Percentiles rank a stretch among this genome's conserved stretches.
phyloP scores from a whole-genome alignment of 225 moss, liverwort and hornwort genomes.

The Polytrichum commune region DNA sequence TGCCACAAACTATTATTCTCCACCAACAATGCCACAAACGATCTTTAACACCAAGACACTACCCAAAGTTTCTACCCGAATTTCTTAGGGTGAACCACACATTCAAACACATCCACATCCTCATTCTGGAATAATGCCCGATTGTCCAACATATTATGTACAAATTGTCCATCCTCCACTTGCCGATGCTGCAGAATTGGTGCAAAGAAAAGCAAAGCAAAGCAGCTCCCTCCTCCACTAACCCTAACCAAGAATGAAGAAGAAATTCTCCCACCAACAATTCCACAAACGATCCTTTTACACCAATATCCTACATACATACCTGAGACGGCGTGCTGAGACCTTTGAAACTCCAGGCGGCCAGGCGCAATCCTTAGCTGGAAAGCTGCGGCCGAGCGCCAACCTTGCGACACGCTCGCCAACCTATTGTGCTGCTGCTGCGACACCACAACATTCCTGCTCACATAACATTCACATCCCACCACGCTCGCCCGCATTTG shows the following conservation, averaged over 20 bases:
- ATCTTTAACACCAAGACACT: too few relatives aligned
- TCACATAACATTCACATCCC: slow-evolving; percentile 2
- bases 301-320: background rate
- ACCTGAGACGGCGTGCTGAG: slow-evolving; percentile 32
- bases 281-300: background rate
- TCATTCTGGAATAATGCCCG: background rate
- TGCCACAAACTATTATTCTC: too few relatives aligned
- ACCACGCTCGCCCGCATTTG: slow-evolving; percentile 15
- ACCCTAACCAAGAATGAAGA: background rate
- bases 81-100: too few relatives aligned
- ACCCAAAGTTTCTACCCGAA: too few relatives aligned
- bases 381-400: slow-evolving; percentile 32
- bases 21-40: too few relatives aligned
- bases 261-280: background rate
- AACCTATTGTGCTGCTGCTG: slow-evolving; percentile 5
- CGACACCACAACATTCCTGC: background rate
- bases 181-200: too few relatives aligned
- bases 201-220: background rate
- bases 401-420: slow-evolving; percentile 43
- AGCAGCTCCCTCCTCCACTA: background rate
- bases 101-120: too few relatives aligned
- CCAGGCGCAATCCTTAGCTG: slow-evolving; percentile 16
- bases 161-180: too few relatives aligned
- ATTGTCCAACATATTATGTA: too few relatives aligned
- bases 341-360: slow-evolving; percentile 12